Percentiles rank a stretch among this genome's conserved stretches.
phyloP scores from a whole-genome alignment of 768 basidiomycete genomes.

The Termitomyces sp. region DNA sequence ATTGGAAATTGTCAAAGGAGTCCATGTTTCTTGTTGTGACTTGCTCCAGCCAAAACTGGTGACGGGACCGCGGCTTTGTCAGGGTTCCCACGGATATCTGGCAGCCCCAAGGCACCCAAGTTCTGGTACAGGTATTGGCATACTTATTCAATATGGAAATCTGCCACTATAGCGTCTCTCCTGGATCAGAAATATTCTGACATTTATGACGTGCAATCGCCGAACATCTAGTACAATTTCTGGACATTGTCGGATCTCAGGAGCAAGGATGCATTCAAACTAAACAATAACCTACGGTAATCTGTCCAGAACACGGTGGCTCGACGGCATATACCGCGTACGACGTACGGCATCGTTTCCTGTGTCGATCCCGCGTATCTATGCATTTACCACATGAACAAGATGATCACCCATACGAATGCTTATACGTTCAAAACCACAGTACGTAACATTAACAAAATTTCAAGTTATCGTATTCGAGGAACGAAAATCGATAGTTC shows the following conservation, averaged over 20 bases:
- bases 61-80: neutral
- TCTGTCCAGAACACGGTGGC: too few relatives aligned
- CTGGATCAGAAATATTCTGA: neutral
- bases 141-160: neutral
- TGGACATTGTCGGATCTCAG: neutral
- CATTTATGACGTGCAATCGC: neutral
- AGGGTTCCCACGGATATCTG: conserved; percentile 1
- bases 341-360: neutral
- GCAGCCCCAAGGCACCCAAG: neutral
- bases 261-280: neutral
- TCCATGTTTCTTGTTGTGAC: conserved; percentile 46
- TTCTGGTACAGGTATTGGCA: too few relatives aligned
- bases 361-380: neutral
- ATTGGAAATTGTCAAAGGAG: conserved; percentile 81
- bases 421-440: neutral
- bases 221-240: neutral
- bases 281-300: neutral
- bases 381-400: neutral
- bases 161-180: neutral
- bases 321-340: neutral
- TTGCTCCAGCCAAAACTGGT: conserved; percentile 8
- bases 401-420: neutral
- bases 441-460: neutral
- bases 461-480: neutral
- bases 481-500: neutral